A percentile compares a stretch with the other conserved stretches of the same genome.
Evolutionary conservation across 495 filamentous ascomycete species (phyloP).

Genomic region (Penicillium turbatum): DNA sequence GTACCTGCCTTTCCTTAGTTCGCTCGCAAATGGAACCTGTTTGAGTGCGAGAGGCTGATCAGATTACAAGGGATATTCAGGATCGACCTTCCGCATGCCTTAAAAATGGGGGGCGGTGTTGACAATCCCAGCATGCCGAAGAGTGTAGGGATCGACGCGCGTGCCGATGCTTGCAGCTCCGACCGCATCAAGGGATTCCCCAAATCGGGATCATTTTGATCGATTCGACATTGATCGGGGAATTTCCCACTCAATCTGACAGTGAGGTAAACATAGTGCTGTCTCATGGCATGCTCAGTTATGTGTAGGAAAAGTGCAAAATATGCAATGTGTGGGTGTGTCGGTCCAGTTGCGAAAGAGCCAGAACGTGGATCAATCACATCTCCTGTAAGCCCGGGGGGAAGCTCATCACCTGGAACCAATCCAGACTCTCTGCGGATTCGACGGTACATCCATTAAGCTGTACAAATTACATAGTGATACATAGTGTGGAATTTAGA

Average conservation of each 20-base stretch:
- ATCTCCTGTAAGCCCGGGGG: neutral
- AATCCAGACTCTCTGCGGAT: neutral
- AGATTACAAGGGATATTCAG: slow-evolving; percentile 10
- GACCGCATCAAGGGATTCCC: slow-evolving; percentile 8
- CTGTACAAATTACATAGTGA: neutral
- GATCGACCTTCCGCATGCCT: slow-evolving; percentile 12
- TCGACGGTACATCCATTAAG: neutral
- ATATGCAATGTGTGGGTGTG: neutral
- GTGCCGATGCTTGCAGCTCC: slow-evolving; percentile 31
- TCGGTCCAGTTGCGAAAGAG: neutral
- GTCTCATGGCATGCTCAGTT: neutral
- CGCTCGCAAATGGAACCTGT: neutral
- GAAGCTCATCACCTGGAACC: neutral
- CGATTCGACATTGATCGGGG: slow-evolving; percentile 1
- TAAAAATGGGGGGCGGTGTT: slow-evolving; percentile 40
- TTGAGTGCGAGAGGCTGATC: neutral
- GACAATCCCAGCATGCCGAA: slow-evolving; percentile 27
- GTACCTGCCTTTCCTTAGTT: neutral
- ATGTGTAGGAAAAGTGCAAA: neutral
- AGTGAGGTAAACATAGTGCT: neutral
- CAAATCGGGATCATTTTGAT: slow-evolving; percentile 1
- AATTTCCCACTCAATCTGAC: slow-evolving; percentile 5
- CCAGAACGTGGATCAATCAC: neutral
- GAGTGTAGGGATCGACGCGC: slow-evolving; percentile 24
- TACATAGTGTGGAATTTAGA: neutral